Base-by-base conservation (phyloP, 2,329 filamentous ascomycete genomes). In the Aureobasidium sp. region DNA sequence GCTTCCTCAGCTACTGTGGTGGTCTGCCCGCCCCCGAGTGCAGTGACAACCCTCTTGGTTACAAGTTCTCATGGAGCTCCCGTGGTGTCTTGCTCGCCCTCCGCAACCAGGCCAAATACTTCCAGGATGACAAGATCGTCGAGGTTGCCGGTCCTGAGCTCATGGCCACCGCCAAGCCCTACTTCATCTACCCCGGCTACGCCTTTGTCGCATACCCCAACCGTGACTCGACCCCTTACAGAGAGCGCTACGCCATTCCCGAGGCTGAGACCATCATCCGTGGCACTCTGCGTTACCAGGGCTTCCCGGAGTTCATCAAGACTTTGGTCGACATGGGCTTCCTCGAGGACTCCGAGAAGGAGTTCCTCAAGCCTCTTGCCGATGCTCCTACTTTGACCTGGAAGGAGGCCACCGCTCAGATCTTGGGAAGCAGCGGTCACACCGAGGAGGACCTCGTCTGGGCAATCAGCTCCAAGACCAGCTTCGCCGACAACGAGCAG, bases 151-250 rank as follows among this genome's bases (percentile, higher is more conserved):
- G 66, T 45, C 60, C 65, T 32, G 62, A 68, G 35, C 62, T 96
- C 57, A 97, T 96, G 91, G 84, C 75, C 57, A 81, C 80, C 45
- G 89, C 90, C 35, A 91, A 94, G 78, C 88, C 89, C 45, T 95
- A 95, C 79, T 83, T 79, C 71, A 93, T 91, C 75, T 94, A 90
- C 75, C 86, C 87, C 30, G 88, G 88, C 56, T 96, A 84, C 69
- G 84, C 86, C 48, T 91, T 95, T 63, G 90, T 96, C 61, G 89
- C 86, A 37, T 97, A 97, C 74, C 86, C 87, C 55, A 97, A 97
- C 81, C 79, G 90, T 62, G 90, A 97, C 73, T 90, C 84, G 17
- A 93, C 88, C 14, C 78, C 80, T 7, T 97, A 93, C 81, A 84
- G 83, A 66, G 85, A 95, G 77, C 83, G 88, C 58, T 96, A 96